Evolutionary conservation across 1,284 basidiomycete genomes (phyloP), one percentile per base, ranked within the genome.

Genomic region (Ceratobasidium sp.): DNA sequence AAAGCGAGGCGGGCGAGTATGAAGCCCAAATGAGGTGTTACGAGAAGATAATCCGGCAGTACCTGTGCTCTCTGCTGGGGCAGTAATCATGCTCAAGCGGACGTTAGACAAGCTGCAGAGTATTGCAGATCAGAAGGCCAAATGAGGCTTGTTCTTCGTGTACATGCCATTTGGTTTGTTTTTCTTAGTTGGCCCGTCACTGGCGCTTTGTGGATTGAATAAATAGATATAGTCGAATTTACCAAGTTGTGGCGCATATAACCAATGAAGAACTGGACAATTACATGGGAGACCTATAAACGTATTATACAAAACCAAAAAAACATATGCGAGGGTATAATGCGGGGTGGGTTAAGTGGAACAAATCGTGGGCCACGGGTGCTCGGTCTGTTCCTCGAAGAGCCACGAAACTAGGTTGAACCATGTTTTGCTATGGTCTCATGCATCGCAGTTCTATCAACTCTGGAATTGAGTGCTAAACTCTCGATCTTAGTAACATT

Each of bases 21-120:
- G 79, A 80, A 34, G 78, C 79, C 81, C 82, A 36, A 84, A 78
- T 52, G 77, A 76, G 73, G 76, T 77, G 14, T 81, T 87, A 71
- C 81, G 81, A 59, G 78, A 60, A 48, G 70, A 75, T 64, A 90
- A 90, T 48, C 81, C 87, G 57, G 92, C 92, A 0, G 88, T 95
- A 39, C 91, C 92, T 12, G 85, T 89, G 70, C 79, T 97, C 77
- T 92, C 91, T 0, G 84, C 87, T 50, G 94, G 94, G 21, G 94
- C 92, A 0, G 91, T 92, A 58, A 88, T 97, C 76, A 87, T 89
- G 14, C 83, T 96, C 58, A 88, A 89, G 80, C 86, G 92, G 82
- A 92, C 87, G 74, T 82, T 94, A 78, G 77, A 77, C 67, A 88
- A 84, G 79, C 79, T 91, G 75, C 84, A 85, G 73, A 74, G 64